phyloP scores from a whole-genome alignment of 179 eudicot species.

The Gypsophila paniculata region DNA sequence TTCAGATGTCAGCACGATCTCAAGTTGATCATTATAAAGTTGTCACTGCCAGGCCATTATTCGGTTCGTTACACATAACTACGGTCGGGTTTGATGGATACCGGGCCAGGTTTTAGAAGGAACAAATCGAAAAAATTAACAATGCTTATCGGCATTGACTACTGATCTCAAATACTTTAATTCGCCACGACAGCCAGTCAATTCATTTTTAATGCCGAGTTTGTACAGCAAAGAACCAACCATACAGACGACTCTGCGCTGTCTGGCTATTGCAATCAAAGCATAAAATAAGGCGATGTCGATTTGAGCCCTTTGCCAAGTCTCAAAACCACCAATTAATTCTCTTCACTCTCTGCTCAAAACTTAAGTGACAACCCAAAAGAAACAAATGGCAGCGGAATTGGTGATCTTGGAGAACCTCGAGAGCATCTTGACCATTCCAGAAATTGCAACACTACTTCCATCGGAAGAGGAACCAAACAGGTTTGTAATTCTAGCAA shows the following conservation, averaged over 20 bases:
- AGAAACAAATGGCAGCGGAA: slow-evolving; percentile 28
- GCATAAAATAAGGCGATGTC: background rate
- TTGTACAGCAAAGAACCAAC: background rate
- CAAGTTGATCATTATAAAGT: no score
- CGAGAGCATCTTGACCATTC: background rate
- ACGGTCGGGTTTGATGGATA: no score
- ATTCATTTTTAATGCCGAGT: background rate
- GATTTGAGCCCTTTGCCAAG: background rate
- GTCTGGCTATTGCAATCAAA: background rate
- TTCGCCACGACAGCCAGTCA: background rate
- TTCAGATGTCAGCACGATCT: no score
- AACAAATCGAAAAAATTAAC: no score
- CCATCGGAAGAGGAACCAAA: background rate
- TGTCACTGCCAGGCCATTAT: no score
- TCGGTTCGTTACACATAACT: no score
- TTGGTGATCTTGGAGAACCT: slow-evolving; percentile 20
- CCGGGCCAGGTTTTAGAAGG: no score
- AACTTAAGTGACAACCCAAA: background rate
- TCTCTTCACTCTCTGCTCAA: background rate
- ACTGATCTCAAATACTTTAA: slow-evolving; percentile 1
- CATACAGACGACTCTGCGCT: background rate
- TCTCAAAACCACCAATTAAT: background rate
- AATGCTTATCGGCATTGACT: background rate
- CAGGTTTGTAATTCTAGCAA: background rate
- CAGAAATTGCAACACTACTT: background rate